Base-by-base conservation (phyloP, 805 yeast genomes). In the Ogataea nakhonphanomensis region DNA sequence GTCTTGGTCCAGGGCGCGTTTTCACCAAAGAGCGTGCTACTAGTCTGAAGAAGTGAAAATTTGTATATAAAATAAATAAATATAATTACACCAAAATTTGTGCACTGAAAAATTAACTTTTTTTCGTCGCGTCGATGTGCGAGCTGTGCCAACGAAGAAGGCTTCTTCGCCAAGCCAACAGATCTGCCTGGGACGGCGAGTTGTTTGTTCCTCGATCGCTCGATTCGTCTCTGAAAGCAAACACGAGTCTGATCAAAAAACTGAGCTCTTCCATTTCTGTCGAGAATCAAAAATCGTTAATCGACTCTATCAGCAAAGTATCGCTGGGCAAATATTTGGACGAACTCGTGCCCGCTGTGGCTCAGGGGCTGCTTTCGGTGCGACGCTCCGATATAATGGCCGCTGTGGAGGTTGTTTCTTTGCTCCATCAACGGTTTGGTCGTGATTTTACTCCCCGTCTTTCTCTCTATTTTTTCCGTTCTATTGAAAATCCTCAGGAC, bases 151-250 rank as follows among this genome's bases (percentile, higher is more conserved):
- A n/a, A 2, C 32, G 57, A 33, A 50, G 69, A 43, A 25, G 22
- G 20, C 59, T 67, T 35, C 59, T 76, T 6, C 48, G 49, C 24
- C 64, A 62, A 13, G 50, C 68, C 20, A 81, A 81, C 51, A 29
- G 42, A 0, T 50, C 57, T 39, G 81, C 83, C 2, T 79, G 86
- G 84, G 57, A 60, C 25, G 84, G 79, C 1, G 72, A 64, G 15
- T 62, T 62, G n/a, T 55, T 57, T 37, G 53, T 54, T n/a, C 30
- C 54, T 29, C 53, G 50, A 29, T 32, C 57, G 29, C 59, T 79
- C 8, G 96, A 89, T 56, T 68, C 95, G 0, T 82, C 90, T 41
- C 66, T 89, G 49, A 89, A 89, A 67, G 85, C 82, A 58, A 86
- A 90, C 56, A 78, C 87, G 3, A 83, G 88, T 0, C 84, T 86